phyloP scores from a whole-genome alignment of 2,329 filamentous ascomycete species.

The Colletotrichum horii region DNA sequence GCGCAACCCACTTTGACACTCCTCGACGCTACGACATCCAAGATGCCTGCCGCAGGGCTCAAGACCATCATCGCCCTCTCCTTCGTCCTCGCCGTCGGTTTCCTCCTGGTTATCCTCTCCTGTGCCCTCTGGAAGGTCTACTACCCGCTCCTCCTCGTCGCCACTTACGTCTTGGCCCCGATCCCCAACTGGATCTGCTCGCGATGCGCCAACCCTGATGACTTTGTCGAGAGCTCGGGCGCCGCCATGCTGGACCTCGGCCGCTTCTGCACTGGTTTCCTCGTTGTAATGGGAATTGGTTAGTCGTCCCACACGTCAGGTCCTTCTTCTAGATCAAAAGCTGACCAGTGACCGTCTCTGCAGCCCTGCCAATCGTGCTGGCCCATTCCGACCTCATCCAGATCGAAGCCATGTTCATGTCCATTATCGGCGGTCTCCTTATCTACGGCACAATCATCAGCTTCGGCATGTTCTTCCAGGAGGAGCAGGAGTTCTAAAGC shows the following conservation, averaged over 20 bases:
- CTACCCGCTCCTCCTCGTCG: conserved; percentile 93
- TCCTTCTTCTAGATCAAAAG: not conserved
- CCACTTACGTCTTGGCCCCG: conserved; percentile 91
- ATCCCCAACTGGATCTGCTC: conserved; percentile 96
- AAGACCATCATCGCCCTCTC: conserved; percentile 99
- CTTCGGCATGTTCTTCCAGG: conserved; percentile 97
- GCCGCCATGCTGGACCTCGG: conserved; percentile 91
- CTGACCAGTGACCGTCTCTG: conserved; percentile 6
- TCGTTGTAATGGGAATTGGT: conserved; percentile 98
- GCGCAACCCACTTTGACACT: not conserved
- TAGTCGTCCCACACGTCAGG: conserved; percentile 43
- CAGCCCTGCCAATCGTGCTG: conserved; percentile 86
- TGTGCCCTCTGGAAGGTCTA: conserved; percentile 95
- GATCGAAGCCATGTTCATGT: conserved; percentile 91
- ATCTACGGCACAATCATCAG: conserved; percentile 99
- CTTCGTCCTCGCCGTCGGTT: conserved; percentile 98
- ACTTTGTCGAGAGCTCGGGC: conserved; percentile 87
- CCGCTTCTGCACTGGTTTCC: conserved; percentile 90
- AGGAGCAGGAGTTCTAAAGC: conserved; percentile 89
- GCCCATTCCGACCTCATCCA: conserved; percentile 86
- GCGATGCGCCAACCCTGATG: conserved; percentile 88
- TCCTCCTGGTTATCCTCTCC: conserved; percentile 97
- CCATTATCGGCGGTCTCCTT: conserved; percentile 85
- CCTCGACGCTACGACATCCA: conserved; percentile 29
- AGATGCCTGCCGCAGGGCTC: conserved; percentile 81